phyloP scores from a whole-genome alignment of 345 rosid genomes.

The Hibiscus tridactylites region DNA sequence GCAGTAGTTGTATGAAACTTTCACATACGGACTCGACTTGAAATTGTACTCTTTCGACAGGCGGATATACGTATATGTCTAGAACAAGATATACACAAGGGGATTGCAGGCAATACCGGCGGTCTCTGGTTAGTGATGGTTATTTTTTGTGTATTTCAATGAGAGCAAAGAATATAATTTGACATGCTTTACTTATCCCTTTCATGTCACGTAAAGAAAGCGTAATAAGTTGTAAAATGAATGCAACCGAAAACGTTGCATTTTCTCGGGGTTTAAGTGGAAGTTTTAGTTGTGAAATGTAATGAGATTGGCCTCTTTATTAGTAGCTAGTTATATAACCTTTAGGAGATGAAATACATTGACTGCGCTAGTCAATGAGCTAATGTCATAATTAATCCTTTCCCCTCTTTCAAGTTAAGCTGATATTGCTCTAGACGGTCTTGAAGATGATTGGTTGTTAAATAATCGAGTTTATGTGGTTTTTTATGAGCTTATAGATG shows the following conservation, averaged over 20 bases:
- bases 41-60: background rate
- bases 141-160: background rate
- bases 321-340: background rate
- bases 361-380: background rate
- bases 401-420: background rate
- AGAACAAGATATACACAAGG: background rate
- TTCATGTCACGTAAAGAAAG: background rate
- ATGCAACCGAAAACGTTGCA: background rate
- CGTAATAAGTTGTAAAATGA: background rate
- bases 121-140: background rate
- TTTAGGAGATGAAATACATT: background rate
- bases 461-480: background rate
- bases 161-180: background rate
- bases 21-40: too few species aligned
- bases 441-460: background rate
- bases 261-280: background rate
- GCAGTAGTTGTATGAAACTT: too few species aligned
- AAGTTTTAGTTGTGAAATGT: background rate
- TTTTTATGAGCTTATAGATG: background rate
- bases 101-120: background rate
- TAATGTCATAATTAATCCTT: background rate
- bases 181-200: background rate
- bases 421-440: background rate
- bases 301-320: background rate
- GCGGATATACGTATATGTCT: background rate